These are phyloP conservation scores for Cronartium quercuum DNA, from an alignment of 1,284 basidiomycete species.

Conservation along the genomic window DNA sequence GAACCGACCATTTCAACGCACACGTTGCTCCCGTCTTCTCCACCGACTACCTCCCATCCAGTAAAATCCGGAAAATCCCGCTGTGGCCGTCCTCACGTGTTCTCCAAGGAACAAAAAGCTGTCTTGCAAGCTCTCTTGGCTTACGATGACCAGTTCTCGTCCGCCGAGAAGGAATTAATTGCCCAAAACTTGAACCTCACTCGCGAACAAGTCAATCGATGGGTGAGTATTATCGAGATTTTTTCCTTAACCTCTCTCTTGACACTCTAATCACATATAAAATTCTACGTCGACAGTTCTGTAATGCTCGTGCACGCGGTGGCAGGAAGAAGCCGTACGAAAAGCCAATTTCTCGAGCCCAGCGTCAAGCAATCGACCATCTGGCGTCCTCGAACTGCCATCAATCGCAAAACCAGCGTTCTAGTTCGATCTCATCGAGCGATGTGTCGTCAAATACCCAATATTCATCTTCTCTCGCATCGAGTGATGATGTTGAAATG, in stretches of 20 bases:
- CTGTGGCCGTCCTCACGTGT: neutral
- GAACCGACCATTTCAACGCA: neutral
- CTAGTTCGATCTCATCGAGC: neutral
- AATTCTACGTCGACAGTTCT: conserved; percentile 7
- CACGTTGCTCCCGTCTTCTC: neutral
- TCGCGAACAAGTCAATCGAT: conserved; percentile 26
- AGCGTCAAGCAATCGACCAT: neutral
- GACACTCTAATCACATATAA: neutral
- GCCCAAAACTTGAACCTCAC: conserved; percentile 9
- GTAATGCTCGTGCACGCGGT: conserved; percentile 26
- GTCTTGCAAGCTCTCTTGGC: conserved; percentile 2
- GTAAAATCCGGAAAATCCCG: neutral
- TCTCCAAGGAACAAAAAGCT: conserved; percentile 18
- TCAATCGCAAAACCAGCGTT: neutral
- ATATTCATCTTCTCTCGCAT: neutral
- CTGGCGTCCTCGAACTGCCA: neutral
- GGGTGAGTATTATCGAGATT: conserved; percentile 13
- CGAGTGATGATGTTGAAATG: neutral
- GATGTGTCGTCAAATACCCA: neutral
- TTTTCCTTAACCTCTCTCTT: neutral
- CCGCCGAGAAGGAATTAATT: conserved; percentile 23
- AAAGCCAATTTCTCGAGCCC: neutral
- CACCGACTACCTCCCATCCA: neutral
- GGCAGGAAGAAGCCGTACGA: conserved; percentile 20
- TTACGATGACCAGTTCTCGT: conserved; percentile 11